Evolutionary conservation across 1,284 basidiomycete genomes (phyloP).

Genomic region (Moniliophthora roreri): DNA sequence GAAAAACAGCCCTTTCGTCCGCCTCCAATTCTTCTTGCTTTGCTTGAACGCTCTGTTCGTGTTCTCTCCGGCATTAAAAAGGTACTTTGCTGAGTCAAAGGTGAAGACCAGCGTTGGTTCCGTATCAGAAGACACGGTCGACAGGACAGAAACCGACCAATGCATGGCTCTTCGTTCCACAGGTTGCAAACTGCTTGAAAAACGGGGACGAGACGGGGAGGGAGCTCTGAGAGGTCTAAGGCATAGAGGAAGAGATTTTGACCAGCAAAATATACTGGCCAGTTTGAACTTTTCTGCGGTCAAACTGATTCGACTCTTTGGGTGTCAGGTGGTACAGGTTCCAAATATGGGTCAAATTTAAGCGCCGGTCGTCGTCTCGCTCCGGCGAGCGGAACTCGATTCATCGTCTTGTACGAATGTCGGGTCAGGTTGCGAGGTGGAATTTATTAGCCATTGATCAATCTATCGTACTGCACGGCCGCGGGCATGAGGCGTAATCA

Average conservation of each 20-base stretch:
- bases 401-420: no score
- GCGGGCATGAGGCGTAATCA: no score
- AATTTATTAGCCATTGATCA: no score
- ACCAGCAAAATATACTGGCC: neutral
- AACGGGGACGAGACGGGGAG: neutral
- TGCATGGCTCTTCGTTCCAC: slow-evolving; percentile 34
- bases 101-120: slow-evolving; percentile 74
- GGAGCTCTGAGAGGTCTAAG: neutral
- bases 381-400: no score
- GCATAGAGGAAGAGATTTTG: neutral
- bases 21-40: slow-evolving; percentile 62
- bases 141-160: slow-evolving; percentile 62
- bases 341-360: no score
- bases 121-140: slow-evolving; percentile 67
- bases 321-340: no score
- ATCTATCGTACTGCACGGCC: no score
- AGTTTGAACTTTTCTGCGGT: neutral
- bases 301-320: no score
- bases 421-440: no score
- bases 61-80: slow-evolving; percentile 87
- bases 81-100: slow-evolving; percentile 78
- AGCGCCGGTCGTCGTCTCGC: no score
- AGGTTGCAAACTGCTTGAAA: neutral
- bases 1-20: slow-evolving; percentile 72
- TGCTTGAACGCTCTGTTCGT: slow-evolving; percentile 75